Conservation (phyloP, 768 basidiomycete species). For the Macrocybe gigantea region DNA sequence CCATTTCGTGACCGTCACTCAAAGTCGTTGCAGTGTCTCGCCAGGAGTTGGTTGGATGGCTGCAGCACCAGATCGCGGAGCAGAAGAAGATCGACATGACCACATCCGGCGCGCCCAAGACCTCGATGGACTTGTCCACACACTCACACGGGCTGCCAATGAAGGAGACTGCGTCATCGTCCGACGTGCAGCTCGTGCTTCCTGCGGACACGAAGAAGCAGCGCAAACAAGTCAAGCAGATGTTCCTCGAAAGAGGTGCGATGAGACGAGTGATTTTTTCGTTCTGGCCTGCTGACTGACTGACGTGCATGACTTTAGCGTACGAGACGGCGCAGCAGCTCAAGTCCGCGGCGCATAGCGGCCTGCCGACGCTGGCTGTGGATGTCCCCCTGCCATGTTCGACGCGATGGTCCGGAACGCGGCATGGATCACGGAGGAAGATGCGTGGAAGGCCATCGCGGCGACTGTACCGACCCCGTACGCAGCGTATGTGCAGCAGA, state of each 20-base stretch:
- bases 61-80: constrained; percentile 73
- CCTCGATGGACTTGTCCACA: constrained; percentile 25
- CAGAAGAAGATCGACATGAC: constrained; percentile 70
- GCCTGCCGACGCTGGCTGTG: constrained; percentile 65
- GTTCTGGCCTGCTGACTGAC: not conserved
- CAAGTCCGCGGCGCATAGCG: constrained; percentile 51
- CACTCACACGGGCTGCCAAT: constrained; percentile 23
- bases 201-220: constrained; percentile 71
- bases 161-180: constrained; percentile 29
- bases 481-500: constrained; percentile 56
- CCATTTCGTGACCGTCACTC: not conserved
- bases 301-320: constrained; percentile 32
- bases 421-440: constrained; percentile 71
- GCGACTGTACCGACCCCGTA: constrained; percentile 51
- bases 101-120: constrained; percentile 48
- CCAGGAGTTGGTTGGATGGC: constrained; percentile 68
- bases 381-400: constrained; percentile 61
- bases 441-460: constrained; percentile 60
- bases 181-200: constrained; percentile 60
- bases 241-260: constrained; percentile 64
- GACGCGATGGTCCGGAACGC: constrained; percentile 53
- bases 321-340: constrained; percentile 57
- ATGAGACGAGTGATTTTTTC: not conserved
- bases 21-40: constrained; percentile 31
- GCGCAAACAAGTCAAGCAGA: constrained; percentile 63